Evolutionary conservation across 1,284 basidiomycete species (phyloP).

Genomic region (Cystobasidium slooffiae): DNA sequence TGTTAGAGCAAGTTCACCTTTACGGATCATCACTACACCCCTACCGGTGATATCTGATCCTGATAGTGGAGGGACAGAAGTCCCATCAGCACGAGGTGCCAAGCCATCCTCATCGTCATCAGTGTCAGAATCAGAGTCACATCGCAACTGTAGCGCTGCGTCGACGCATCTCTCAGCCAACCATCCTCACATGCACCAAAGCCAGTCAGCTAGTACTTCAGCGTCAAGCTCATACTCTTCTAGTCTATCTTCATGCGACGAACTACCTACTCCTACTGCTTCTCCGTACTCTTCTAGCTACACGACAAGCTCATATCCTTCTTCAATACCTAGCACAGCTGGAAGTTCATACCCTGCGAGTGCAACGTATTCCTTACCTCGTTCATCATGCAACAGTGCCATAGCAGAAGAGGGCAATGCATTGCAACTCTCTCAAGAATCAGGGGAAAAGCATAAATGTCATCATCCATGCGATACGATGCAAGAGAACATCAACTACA

Average conservation of each 20-base stretch:
- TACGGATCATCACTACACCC: not conserved
- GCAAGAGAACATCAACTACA: not conserved
- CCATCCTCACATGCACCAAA: no score
- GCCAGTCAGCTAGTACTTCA: no score
- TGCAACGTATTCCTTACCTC: not conserved
- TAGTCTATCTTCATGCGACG: not conserved
- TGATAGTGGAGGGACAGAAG: no score
- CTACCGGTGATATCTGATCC: not conserved
- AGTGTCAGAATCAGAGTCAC: not conserved
- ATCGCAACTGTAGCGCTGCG: no score
- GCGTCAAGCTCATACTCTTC: not conserved
- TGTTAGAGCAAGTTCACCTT: not conserved
- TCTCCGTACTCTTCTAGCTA: slow-evolving; percentile 15
- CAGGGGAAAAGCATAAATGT: not conserved
- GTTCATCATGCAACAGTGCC: not conserved
- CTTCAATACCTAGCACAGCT: slow-evolving; percentile 19
- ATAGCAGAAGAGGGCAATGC: not conserved
- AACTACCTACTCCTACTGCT: slow-evolving; percentile 1
- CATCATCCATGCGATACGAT: not conserved
- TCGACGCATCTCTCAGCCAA: no score
- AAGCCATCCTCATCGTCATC: not conserved
- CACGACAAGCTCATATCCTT: not conserved
- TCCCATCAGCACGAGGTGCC: no score
- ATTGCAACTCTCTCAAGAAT: not conserved
- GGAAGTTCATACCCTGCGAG: not conserved